A percentile compares a stretch with the other conserved stretches of the same genome.
Evolutionary conservation across 2,329 filamentous ascomycete genomes (phyloP).

Genomic region (Lasiodiplodia sp.): DNA sequence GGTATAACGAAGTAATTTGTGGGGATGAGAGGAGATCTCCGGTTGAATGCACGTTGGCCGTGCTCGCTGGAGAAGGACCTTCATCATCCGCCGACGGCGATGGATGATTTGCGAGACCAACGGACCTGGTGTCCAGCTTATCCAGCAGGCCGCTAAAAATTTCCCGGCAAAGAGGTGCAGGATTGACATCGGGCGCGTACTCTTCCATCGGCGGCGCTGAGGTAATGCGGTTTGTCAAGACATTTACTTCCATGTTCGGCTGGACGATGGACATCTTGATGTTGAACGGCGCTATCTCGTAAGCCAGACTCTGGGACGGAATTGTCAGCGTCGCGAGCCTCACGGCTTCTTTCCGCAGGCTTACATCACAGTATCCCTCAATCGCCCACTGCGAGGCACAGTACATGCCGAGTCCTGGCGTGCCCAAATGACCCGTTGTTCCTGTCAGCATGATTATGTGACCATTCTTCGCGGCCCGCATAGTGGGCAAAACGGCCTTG

Average conservation of each 20-base stretch:
- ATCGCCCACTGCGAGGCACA: constrained; percentile 93
- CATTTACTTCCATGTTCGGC: constrained; percentile 89
- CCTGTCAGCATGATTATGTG: constrained; percentile 91
- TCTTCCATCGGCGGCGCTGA: constrained; percentile 79
- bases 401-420: constrained; percentile 88
- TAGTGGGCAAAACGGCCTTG: constrained; percentile 81
- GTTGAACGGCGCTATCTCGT: constrained; percentile 95
- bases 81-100: constrained; percentile 14
- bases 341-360: background rate
- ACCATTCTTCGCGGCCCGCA: constrained; percentile 81
- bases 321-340: background rate
- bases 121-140: constrained; percentile 62
- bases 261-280: constrained; percentile 96
- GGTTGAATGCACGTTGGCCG: constrained; percentile 38
- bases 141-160: constrained; percentile 84
- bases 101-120: constrained; percentile 35
- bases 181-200: constrained; percentile 73
- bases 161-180: constrained; percentile 81
- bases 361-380: constrained; percentile 90
- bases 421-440: constrained; percentile 90
- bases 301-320: constrained; percentile 71
- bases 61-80: constrained; percentile 35
- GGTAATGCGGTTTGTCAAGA: constrained; percentile 84
- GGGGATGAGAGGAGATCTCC: constrained; percentile 56
- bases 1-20: constrained; percentile 72